A percentile compares a stretch with the other conserved stretches of the same genome.
Evolutionary conservation across 148 eudicot species (phyloP).

Genomic region (Fagopyrum esculentum): DNA sequence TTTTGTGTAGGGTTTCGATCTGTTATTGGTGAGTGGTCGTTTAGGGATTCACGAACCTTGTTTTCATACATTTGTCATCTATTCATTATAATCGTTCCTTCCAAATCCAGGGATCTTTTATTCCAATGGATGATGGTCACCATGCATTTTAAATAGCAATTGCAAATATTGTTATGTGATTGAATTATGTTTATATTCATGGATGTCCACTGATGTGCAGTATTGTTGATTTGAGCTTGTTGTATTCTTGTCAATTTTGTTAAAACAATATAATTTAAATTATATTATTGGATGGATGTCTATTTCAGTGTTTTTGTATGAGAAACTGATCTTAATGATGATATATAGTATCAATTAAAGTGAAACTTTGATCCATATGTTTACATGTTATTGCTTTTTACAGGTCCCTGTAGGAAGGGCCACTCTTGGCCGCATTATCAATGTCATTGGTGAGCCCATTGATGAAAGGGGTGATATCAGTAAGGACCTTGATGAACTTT

Average conservation of each 20-base stretch:
- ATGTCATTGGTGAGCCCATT: slow-evolving; percentile 94
- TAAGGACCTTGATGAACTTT: slow-evolving; percentile 28
- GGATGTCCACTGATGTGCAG: neutral
- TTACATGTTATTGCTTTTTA: neutral
- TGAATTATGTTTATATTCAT: neutral
- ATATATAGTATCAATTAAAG: neutral
- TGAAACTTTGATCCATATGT: neutral
- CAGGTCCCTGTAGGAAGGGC: slow-evolving; percentile 97
- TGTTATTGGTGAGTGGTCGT: neutral
- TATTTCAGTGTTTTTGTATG: neutral
- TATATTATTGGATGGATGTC: neutral
- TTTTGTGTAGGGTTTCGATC: neutral
- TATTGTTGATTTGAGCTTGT: neutral
- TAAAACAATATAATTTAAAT: neutral
- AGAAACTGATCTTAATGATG: neutral
- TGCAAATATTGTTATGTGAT: neutral
- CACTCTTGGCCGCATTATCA: slow-evolving; percentile 95
- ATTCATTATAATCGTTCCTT: neutral
- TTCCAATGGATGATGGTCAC: neutral
- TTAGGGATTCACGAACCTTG: neutral
- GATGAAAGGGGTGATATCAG: slow-evolving; percentile 83
- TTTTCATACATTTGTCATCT: neutral
- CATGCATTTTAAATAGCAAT: neutral
- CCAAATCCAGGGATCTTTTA: neutral
- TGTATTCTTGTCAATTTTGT: neutral